Evolutionary conservation across 805 yeast species (phyloP).

Genomic region (Brettanomyces naardenensis): DNA sequence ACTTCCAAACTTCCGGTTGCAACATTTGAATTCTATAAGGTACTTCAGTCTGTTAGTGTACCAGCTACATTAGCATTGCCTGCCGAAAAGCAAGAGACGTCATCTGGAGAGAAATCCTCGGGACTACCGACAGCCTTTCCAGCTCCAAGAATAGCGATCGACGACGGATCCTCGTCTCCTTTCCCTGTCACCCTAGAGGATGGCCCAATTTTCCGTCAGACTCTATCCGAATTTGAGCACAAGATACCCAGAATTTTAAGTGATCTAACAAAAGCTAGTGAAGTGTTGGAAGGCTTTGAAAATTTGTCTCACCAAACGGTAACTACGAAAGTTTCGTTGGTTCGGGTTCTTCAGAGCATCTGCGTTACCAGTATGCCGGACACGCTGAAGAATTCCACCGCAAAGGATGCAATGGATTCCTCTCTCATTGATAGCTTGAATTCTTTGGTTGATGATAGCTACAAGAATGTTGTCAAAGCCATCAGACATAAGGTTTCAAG

Average conservation of each 20-base stretch:
- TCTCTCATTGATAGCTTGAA: not conserved
- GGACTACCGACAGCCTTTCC: conserved; percentile 3
- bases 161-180: conserved; percentile 7
- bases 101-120: not conserved
- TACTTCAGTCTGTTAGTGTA: too few relatives aligned
- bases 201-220: conserved; percentile 28
- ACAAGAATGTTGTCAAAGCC: conserved; percentile 9
- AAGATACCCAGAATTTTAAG: conserved; percentile 10
- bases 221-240: conserved; percentile 20
- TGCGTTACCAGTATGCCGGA: not conserved
- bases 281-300: not conserved
- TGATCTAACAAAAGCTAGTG: not conserved
- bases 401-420: not conserved
- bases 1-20: not conserved
- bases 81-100: not conserved
- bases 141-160: not conserved
- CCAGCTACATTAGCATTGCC: not conserved
- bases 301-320: not conserved
- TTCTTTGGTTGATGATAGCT: conserved; percentile 9
- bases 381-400: not conserved
- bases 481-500: conserved; percentile 10
- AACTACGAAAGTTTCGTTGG: not conserved
- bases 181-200: conserved; percentile 27
- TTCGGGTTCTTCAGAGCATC: conserved; percentile 3
- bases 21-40: not conserved